A percentile compares a stretch with the other conserved stretches of the same genome.
Conservation (phyloP, 2,329 filamentous ascomycete species). For the Botryosphaeria agaves region DNA sequence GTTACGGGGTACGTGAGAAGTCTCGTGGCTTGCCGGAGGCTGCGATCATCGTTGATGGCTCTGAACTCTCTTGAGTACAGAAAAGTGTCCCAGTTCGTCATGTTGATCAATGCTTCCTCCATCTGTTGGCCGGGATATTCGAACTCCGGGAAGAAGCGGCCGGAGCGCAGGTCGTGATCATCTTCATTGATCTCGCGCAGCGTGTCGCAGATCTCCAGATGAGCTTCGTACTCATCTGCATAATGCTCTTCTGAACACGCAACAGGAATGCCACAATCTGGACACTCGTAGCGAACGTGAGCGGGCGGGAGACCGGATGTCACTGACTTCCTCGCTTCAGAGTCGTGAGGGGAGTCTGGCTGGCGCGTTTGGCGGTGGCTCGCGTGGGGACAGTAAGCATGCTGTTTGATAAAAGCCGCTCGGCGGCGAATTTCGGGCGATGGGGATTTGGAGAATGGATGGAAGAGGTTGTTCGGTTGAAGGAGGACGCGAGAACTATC, state of each 20-base stretch:
- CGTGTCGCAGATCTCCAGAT: constrained; percentile 83
- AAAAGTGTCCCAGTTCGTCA: constrained; percentile 98
- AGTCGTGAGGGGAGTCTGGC: constrained; percentile 45
- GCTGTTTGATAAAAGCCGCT: constrained; percentile 79
- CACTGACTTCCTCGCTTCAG: constrained; percentile 39
- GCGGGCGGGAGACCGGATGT: constrained; percentile 47
- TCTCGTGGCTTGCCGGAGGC: constrained; percentile 82
- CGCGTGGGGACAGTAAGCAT: constrained; percentile 86
- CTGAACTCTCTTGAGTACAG: constrained; percentile 83
- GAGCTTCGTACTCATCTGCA: constrained; percentile 87
- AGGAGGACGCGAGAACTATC: constrained; percentile 28
- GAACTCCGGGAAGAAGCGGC: constrained; percentile 85
- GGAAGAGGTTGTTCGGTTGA: constrained; percentile 70
- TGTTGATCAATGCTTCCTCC: constrained; percentile 84
- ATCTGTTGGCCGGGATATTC: constrained; percentile 79
- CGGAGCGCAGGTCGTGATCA: constrained; percentile 84
- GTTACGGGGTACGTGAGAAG: constrained; percentile 89
- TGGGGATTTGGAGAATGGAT: constrained; percentile 78
- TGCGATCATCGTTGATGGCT: constrained; percentile 78
- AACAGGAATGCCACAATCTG: constrained; percentile 85
- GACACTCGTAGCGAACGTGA: constrained; percentile 86
- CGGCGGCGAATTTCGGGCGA: constrained; percentile 74
- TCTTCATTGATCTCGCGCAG: constrained; percentile 92
- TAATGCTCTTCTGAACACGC: constrained; percentile 92
- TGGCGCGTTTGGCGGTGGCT: constrained; percentile 62